phyloP scores from a whole-genome alignment of 768 basidiomycete genomes.

The Kwoniella sp. region DNA sequence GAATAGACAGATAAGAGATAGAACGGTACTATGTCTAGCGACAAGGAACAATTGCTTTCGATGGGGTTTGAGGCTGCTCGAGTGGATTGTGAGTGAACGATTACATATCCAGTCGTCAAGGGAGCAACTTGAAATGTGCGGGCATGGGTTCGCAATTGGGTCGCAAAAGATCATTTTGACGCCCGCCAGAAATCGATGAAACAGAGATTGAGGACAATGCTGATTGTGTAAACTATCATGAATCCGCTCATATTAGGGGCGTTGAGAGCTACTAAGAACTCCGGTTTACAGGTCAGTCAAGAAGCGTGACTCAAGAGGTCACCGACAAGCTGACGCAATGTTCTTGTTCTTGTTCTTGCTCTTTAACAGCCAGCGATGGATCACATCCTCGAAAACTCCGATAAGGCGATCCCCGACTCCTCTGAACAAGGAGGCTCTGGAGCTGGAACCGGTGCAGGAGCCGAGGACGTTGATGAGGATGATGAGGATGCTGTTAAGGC shows the following conservation, averaged over 20 bases:
- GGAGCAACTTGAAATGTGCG: too few species aligned
- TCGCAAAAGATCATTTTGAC: too few species aligned
- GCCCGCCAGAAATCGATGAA: too few species aligned
- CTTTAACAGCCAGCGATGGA: slow-evolving; percentile 68
- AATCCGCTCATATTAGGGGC: slow-evolving; percentile 68
- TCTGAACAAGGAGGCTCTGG: slow-evolving; percentile 47
- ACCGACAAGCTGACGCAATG: too few species aligned
- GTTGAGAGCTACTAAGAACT: slow-evolving; percentile 74
- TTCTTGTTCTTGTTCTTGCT: too few species aligned
- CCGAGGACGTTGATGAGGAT: slow-evolving; percentile 70
- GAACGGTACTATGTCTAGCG: slow-evolving; percentile 36
- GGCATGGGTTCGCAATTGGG: too few species aligned
- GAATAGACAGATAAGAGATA: background rate
- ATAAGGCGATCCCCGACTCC: slow-evolving; percentile 66
- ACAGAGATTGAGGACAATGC: too few species aligned
- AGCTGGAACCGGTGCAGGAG: slow-evolving; percentile 12
- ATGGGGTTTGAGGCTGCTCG: slow-evolving; percentile 87
- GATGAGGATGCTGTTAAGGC: slow-evolving; percentile 61
- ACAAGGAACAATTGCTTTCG: slow-evolving; percentile 61
- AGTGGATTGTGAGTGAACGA: slow-evolving; percentile 81
- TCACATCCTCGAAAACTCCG: slow-evolving; percentile 77
- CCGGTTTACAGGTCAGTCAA: slow-evolving; percentile 68
- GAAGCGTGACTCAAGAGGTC: too few species aligned
- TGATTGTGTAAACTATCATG: too few species aligned
- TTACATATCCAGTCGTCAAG: too few species aligned